Evolutionary conservation across 495 filamentous ascomycete genomes (phyloP).

Genomic region (Hyaloscypha bicolor): DNA sequence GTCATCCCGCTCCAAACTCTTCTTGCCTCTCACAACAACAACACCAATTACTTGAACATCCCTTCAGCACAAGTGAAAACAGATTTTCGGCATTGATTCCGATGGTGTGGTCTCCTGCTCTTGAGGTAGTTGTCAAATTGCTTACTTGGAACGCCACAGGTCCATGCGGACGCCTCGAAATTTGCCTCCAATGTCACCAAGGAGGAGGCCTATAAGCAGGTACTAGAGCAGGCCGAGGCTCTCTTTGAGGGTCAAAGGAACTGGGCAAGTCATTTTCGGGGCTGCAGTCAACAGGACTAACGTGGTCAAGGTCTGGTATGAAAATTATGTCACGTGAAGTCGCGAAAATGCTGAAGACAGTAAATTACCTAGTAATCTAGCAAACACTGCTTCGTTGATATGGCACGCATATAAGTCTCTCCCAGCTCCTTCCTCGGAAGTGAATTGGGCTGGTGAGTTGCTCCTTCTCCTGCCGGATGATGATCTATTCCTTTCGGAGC

Average conservation of each 20-base stretch:
- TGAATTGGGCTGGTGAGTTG: slow-evolving; percentile 79
- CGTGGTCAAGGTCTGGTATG: slow-evolving; percentile 34
- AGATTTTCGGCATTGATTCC: not conserved
- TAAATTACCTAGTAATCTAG: slow-evolving; percentile 68
- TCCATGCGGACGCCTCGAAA: slow-evolving; percentile 83
- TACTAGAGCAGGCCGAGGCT: slow-evolving; percentile 69
- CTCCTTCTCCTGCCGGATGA: not conserved
- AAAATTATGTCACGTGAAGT: not conserved
- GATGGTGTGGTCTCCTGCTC: not conserved
- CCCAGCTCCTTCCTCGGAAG: slow-evolving; percentile 66
- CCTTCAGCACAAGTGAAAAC: not conserved
- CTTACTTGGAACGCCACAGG: slow-evolving; percentile 47
- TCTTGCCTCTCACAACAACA: slow-evolving; percentile 1
- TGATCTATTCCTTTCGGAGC: not conserved
- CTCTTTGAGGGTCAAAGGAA: slow-evolving; percentile 81
- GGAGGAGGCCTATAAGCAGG: slow-evolving; percentile 73
- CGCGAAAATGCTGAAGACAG: slow-evolving; percentile 3
- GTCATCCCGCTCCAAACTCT: not conserved
- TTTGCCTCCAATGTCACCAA: slow-evolving; percentile 70
- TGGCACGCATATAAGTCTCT: slow-evolving; percentile 85
- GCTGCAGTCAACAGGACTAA: slow-evolving; percentile 21
- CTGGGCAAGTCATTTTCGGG: slow-evolving; percentile 63
- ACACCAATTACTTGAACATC: not conserved
- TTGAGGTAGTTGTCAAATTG: not conserved
- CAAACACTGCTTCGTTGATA: slow-evolving; percentile 81